Base-by-base conservation (phyloP, 495 filamentous ascomycete species). In the Neurospora sp. region DNA sequence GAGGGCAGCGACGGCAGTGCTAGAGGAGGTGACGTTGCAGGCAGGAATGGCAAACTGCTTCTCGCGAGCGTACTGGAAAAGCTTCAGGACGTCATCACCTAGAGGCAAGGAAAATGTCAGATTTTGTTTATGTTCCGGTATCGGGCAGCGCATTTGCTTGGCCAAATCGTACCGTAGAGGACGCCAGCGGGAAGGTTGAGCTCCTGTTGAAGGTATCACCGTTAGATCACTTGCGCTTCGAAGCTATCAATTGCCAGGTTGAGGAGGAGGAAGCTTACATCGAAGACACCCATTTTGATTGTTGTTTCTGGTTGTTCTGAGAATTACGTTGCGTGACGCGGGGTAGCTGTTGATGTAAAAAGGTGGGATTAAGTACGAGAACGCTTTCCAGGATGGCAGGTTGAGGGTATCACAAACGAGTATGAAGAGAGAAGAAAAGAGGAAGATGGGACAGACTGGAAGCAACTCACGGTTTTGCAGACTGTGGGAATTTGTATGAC, bases 21-120 rank as follows among this genome's bases (percentile, higher is more conserved):
- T 96, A 70, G 91, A 94, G 68, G 93, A 97, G 76, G 96, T 98
- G 78, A 97, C 91, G 82, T 98, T 94, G 81, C 91, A 92, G 72
- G 96, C 79, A 2, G 79, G 96, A 75, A 98, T 93, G 79, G 96
- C 95, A 77, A 93, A 98, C 44, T 89, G 82, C 73, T 95, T 86
- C 86, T 96, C 88, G 79, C 94, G 90, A 69, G 91, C 91, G 82
- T 97, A 92, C 80, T 91, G 88, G 87, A 97, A 96, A 76, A 96
- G 92, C 85, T 87, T 88, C 72, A 89, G 79, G 77, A 96, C 92
- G 83, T 96, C 92, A 78, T 96, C 91, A 78, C 93, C 93, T 71
- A 59, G 35, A n/a, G 41, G 44, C 3, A n/a, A 71, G 37, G 41
- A 12, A 45, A 20, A 41, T 42, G 35, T 41, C n/a, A 38, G 53